phyloP scores from a whole-genome alignment of 176 grass and related monocot species.

The Bonia amplexicaulis region DNA sequence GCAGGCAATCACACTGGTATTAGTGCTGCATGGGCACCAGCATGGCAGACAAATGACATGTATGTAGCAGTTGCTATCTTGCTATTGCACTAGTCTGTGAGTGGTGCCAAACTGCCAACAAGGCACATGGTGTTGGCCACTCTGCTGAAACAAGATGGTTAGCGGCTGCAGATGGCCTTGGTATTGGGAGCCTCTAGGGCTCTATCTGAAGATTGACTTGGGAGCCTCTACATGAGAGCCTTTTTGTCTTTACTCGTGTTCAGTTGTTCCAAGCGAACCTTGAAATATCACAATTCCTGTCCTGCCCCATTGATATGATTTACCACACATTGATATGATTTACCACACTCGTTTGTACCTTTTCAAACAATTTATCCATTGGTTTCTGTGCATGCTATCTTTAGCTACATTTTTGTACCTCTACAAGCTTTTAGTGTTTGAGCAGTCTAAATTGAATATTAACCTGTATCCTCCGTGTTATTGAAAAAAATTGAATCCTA shows the following conservation, averaged over 20 bases:
- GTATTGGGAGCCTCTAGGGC: not conserved
- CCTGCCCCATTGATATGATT: not conserved
- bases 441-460: not conserved
- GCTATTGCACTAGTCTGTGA: not conserved
- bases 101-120: not conserved
- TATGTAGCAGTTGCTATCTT: not conserved
- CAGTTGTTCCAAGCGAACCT: not conserved
- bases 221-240: not conserved
- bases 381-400: not conserved
- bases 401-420: not conserved
- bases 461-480: not conserved
- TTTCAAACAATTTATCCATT: not conserved
- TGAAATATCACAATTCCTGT: constrained; percentile 5
- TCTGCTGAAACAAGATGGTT: not conserved
- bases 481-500: no score
- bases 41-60: not conserved
- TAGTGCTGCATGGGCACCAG: not conserved
- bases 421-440: not conserved
- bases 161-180: not conserved
- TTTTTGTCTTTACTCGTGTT: not conserved
- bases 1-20: not conserved
- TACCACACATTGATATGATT: not conserved
- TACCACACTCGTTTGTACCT: not conserved
- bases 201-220: not conserved
- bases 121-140: not conserved